These are phyloP conservation scores for Zygosaccharomyces gambellarensis DNA, from an alignment of 805 yeast species.

Conservation along the genomic window DNA sequence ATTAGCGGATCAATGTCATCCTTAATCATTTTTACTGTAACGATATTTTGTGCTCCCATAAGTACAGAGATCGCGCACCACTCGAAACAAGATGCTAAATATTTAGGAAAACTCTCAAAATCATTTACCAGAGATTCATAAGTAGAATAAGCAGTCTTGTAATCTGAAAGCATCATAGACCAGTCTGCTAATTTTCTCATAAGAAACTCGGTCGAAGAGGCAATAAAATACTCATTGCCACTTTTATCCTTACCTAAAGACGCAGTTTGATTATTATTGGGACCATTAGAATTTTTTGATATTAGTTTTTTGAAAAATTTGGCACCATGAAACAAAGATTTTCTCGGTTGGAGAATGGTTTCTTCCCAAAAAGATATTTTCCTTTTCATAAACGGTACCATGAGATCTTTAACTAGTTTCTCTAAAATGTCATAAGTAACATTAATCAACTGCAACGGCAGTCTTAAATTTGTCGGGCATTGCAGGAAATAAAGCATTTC, in stretches of 20 bases:
- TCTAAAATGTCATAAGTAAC: conserved; percentile 27
- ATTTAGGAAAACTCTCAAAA: conserved; percentile 47
- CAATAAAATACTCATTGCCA: conserved; percentile 54
- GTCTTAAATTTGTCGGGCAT: conserved; percentile 5
- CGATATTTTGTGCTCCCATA: conserved; percentile 46
- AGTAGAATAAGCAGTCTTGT: conserved; percentile 73
- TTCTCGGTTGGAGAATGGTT: conserved; percentile 67
- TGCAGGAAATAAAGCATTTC: conserved; percentile 21
- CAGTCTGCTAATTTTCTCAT: conserved; percentile 86
- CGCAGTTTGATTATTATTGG: conserved; percentile 20
- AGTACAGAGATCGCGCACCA: conserved; percentile 73
- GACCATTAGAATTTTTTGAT: conserved; percentile 18
- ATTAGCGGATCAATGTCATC: conserved; percentile 43
- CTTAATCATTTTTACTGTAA: conserved; percentile 39
- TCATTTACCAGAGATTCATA: conserved; percentile 82
- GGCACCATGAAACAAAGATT: conserved; percentile 67
- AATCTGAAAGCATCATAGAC: conserved; percentile 87
- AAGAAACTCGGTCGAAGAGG: conserved; percentile 62
- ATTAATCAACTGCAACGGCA: conserved; percentile 23
- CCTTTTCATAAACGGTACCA: conserved; percentile 78
- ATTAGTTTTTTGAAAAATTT: conserved; percentile 46
- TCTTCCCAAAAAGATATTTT: conserved; percentile 84
- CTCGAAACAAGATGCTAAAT: conserved; percentile 74
- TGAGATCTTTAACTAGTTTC: conserved; percentile 20
- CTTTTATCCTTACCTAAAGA: conserved; percentile 41